These are phyloP conservation scores for Pythium utonaiense DNA, from an alignment of 352 stramenopile genomes.

Conservation along the genomic window DNA sequence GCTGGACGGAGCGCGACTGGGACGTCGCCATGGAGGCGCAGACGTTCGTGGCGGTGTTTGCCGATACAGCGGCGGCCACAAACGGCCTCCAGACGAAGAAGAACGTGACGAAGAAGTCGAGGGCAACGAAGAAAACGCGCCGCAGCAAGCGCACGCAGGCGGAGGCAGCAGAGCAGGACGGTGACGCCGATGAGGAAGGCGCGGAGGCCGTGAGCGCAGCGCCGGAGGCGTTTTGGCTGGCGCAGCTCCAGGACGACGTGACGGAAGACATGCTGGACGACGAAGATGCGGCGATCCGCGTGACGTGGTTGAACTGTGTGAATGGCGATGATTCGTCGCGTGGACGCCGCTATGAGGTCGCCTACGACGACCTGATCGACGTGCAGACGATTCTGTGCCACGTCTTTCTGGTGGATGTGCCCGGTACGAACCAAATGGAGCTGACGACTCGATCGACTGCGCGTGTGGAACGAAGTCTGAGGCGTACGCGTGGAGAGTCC, in stretches of 20 bases:
- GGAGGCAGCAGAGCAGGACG: no score
- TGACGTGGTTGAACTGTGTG: constrained; percentile 61
- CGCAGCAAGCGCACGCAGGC: neutral
- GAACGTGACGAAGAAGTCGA: constrained; percentile 8
- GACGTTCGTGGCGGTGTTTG: constrained; percentile 54
- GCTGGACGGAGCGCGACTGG: constrained; percentile 64
- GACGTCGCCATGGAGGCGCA: constrained; percentile 55
- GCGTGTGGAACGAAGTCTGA: constrained; percentile 37
- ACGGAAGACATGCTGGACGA: constrained; percentile 66
- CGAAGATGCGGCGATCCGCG: constrained; percentile 39
- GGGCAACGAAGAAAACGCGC: constrained; percentile 4
- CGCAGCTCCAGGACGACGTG: constrained; percentile 70
- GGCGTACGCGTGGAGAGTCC: constrained; percentile 31
- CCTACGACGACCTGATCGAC: constrained; percentile 58
- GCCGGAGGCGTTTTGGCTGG: constrained; percentile 68
- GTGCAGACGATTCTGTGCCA: constrained; percentile 70
- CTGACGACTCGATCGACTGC: constrained; percentile 54
- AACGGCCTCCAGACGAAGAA: constrained; percentile 6
- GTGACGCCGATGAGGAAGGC: constrained; percentile 2
- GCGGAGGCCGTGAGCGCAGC: neutral
- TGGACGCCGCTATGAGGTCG: constrained; percentile 59
- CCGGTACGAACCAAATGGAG: constrained; percentile 30
- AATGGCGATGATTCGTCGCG: constrained; percentile 12
- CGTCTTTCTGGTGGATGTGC: constrained; percentile 39
- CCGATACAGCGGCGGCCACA: constrained; percentile 9